Percentiles rank a stretch among this genome's conserved stretches.
These are phyloP conservation scores for Hordeum vulgare DNA, from an alignment of 176 grass and related monocot species.

Conservation along the genomic window DNA sequence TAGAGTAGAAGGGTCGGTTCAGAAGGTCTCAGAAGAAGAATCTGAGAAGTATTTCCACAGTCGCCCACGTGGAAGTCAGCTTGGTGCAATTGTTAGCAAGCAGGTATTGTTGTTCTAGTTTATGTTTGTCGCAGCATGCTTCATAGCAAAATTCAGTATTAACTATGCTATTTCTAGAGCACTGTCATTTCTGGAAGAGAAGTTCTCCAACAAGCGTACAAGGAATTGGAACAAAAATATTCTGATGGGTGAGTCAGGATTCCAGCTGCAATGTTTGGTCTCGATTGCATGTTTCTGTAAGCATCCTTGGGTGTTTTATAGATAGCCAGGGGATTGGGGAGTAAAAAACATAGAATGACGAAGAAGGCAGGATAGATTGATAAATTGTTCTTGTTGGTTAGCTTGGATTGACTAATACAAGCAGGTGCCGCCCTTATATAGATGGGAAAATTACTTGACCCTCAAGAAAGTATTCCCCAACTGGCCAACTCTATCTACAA, in stretches of 20 bases:
- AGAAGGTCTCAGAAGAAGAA: constrained; percentile 87
- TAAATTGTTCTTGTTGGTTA: not conserved
- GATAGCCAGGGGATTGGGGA: not conserved
- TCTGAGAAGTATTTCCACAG: constrained; percentile 96
- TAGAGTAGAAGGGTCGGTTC: constrained; percentile 85
- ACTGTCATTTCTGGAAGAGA: constrained; percentile 65
- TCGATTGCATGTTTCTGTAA: not conserved
- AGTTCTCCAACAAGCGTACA: constrained; percentile 63
- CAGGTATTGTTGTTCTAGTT: constrained; percentile 47
- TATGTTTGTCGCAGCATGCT: not conserved
- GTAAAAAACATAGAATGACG: not conserved
- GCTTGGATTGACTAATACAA: not conserved
- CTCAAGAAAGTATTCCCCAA: not conserved
- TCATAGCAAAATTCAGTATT: not conserved
- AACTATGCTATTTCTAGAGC: constrained; percentile 46
- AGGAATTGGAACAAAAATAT: constrained; percentile 80
- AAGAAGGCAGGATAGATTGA: not conserved
- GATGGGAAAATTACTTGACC: not conserved
- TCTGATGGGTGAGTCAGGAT: constrained; percentile 59
- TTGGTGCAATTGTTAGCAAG: constrained; percentile 90
- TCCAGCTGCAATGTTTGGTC: not conserved
- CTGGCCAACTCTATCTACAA: not conserved
- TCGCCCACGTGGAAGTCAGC: constrained; percentile 90
- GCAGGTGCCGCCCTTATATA: not conserved
- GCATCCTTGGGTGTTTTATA: not conserved